Evolutionary conservation across 2,329 filamentous ascomycete species (phyloP), one percentile per base, ranked within the genome.

Genomic region (Fusarium hainanense): DNA sequence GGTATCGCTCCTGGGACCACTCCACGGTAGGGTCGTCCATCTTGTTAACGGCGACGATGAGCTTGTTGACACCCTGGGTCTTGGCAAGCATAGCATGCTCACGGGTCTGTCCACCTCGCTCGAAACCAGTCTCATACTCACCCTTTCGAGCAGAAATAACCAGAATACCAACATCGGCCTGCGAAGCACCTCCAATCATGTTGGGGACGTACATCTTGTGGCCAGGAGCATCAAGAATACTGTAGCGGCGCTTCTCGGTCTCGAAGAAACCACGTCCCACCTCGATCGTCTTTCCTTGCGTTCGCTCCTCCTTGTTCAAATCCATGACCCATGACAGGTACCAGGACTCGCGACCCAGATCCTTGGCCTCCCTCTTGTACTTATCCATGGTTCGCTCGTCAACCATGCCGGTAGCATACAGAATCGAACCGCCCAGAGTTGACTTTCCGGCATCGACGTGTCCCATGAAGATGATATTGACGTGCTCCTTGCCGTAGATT

Each of bases 391-490:
- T 99, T 79, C 96, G 90, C 82, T 99, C 94, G 77, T 99, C 97
- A n/a, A 99, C 96, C 96, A 98, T 99, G 65, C 96, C 96, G 7
- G 95, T 98, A 54, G 89, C 90, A 80, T 96, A 97, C 16, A 99
- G 86, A 69, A 99, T 97, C 54, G 93, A 93, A 52, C 96, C 96
- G 78, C 96, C 96, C 8, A 99, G 87, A 5, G 96, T 99, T 41
- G 94, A 98, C 84, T 99, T 99, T 75, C 96, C 96, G 54, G 96
- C 96, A 84, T 99, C 96, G 75, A 99, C 97, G 86, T 99, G 96
- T 54, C 96, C 95, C 77, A 98, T 92, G 83, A 98, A 98, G 71
- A 98, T 97, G 74, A 99, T 92, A 82, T 99, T 99, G 76, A 99
- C 84, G 74, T 91, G 89, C 78, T 91, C 94, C 81, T 98, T 98